Evolutionary conservation across 129 eudicot species (phyloP).

Genomic region (Silybum marianum): DNA sequence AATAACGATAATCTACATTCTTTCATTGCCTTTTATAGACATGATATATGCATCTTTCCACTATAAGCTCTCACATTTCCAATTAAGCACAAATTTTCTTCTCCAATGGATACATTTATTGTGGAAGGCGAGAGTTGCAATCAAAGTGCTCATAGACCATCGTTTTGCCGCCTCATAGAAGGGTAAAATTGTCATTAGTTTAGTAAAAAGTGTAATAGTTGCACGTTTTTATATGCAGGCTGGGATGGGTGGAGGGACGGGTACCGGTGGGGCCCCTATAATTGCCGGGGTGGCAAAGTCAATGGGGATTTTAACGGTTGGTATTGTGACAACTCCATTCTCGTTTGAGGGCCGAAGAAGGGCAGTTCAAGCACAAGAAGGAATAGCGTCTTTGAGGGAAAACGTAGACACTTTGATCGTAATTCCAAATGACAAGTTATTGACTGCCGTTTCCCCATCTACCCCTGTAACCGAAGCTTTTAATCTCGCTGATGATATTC

Average conservation of each 20-base stretch:
- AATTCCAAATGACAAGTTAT: constrained; percentile 91
- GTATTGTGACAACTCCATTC: constrained; percentile 92
- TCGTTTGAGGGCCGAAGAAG: constrained; percentile 92
- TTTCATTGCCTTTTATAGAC: not conserved
- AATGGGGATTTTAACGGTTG: constrained; percentile 92
- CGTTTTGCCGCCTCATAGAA: not conserved
- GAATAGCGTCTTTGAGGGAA: constrained; percentile 91
- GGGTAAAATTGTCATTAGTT: not conserved
- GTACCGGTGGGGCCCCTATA: constrained; percentile 95
- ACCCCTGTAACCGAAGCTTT: constrained; percentile 98
- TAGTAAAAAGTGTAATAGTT: not conserved
- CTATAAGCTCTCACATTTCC: not conserved
- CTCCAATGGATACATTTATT: not conserved
- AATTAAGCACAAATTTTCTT: not conserved
- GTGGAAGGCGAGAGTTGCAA: not conserved
- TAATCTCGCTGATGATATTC: constrained; percentile 94
- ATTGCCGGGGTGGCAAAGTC: constrained; percentile 93
- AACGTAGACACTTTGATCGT: constrained; percentile 93
- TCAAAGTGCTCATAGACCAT: not conserved
- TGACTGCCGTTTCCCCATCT: constrained; percentile 90
- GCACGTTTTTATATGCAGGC: constrained; percentile 55
- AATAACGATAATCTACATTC: not conserved
- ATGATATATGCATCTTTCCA: not conserved
- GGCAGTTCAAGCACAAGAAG: constrained; percentile 98
- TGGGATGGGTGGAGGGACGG: constrained; percentile 99